Base-by-base conservation (phyloP, 331 rosid species). In the Telfairia occidentalis region DNA sequence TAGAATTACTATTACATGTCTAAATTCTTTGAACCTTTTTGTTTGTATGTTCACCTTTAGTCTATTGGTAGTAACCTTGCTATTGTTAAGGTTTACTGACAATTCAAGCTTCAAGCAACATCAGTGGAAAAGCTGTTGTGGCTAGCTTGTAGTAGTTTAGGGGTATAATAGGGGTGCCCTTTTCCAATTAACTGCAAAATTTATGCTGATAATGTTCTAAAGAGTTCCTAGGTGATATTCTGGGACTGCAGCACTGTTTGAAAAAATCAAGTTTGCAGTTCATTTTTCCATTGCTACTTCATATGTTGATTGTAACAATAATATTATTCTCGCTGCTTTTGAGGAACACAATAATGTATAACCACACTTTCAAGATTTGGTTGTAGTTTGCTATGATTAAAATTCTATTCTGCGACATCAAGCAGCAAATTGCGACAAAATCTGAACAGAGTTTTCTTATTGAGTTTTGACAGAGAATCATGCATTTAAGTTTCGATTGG, bases 401-500 rank as follows among this genome's bases (percentile, higher is more conserved):
- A 26, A 18, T 64, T n/a, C 48, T 35, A 63, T 46, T n/a, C 16
- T 5, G 16, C 8, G 18, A 30, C 30, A 34, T 63, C 73, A 66
- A 66, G 35, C 72, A 9, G 18, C 32, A 38, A 21, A 35, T 21
- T 43, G 24, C 12, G 35, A 42, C 21, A 26, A 42, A 26, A 67
- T 67, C 35, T 71, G 75, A 71, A 71, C 35, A 18, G 15, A 71
- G 21, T 42, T 74, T 50, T 55, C 50, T 86, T 15, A 79, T 65
- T 75, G 76, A 26, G 48, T 82, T 80, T 77, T 82, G 64, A 61
- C 96, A 95, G 99, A 69, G 83, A 83, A 74, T 95, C 73, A 80
- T 95, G 89, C 91, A 81, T 80, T 66, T 95, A 69, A 89, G 91
- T 53, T 86, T 92, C 55, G 97, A 92, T 83, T 95, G 99, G 99